Evolutionary conservation across 1,139 yeast species (phyloP), one percentile per base, ranked within the genome.

Genomic region (Eremothecium cymbalariae): DNA sequence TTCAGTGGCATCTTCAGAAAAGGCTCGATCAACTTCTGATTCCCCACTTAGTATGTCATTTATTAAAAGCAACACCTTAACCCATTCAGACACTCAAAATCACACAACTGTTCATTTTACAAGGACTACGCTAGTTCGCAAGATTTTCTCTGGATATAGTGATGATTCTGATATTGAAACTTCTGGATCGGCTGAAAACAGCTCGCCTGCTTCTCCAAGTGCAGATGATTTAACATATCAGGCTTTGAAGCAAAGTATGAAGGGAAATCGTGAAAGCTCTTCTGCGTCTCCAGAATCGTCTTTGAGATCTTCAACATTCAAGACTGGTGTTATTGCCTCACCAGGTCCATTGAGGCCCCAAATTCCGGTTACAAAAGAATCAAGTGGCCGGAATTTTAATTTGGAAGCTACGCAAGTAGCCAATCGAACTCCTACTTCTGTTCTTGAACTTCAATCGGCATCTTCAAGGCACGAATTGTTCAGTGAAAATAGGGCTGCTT

Each of bases 171-270:
- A 39, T 28, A 34, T 28, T 9, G 28, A 31, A 7, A 28, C 20
- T 12, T 30, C 28, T n/a, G 24, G 24, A 4, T 28, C 23, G 11
- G 14, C 18, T 15, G 37, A 32, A 11, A 38, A 28, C 16, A 36
- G 38, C 20, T 25, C 25, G n/a, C 18, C 34, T n/a, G 28, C 35
- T 6, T 17, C 21, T 8, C 21, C 21, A 15, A 37, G 39, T 18
- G 45, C 40, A 25, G 43, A 40, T 9, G 44, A 42, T 19, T 21
- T 34, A 9, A 39, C 44, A 3, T 43, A 39, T 25, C 38, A 39
- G 30, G 38, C 37, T 6, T 24, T 43, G 24, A 43, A 37, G 27
- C 13, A 40, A 15, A 36, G 17, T 11, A 40, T 38, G 42, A 38
- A 38, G 25, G 31, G 17, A 15, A 37, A 37, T 11, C 38, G 26